These are phyloP conservation scores for Ogataea pilisensis DNA, from an alignment of 805 yeast species.

Conservation along the genomic window DNA sequence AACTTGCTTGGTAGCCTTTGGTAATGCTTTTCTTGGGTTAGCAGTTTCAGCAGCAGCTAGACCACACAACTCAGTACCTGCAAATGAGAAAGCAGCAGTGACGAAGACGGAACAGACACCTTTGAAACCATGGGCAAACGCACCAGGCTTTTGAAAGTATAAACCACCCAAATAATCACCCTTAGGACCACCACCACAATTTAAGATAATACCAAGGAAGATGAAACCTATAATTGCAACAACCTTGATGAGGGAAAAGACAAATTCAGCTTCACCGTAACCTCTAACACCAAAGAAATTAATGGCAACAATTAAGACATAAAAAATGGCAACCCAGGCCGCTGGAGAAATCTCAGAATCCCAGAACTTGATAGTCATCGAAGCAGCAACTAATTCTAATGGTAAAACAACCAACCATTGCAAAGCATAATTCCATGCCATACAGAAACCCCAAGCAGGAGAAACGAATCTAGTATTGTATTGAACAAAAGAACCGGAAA, in stretches of 20 bases:
- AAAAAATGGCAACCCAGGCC: slow-evolving; percentile 55
- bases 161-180: slow-evolving; percentile 55
- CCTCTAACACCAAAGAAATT: slow-evolving; percentile 62
- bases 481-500: slow-evolving; percentile 58
- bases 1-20: slow-evolving; percentile 61
- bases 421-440: slow-evolving; percentile 55
- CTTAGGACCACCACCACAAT: slow-evolving; percentile 60
- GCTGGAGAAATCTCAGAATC: slow-evolving; percentile 42
- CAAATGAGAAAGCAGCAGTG: slow-evolving; percentile 59
- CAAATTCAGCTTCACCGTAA: slow-evolving; percentile 66
- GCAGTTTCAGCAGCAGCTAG: slow-evolving; percentile 64
- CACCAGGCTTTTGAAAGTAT: slow-evolving; percentile 60
- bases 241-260: slow-evolving; percentile 53
- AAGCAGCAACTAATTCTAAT: slow-evolving; percentile 51
- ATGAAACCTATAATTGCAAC: slow-evolving; percentile 55
- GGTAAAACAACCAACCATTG: slow-evolving; percentile 55
- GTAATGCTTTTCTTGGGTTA: slow-evolving; percentile 57
- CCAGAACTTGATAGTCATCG: slow-evolving; percentile 50
- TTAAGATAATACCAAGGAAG: slow-evolving; percentile 49
- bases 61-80: slow-evolving; percentile 64
- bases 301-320: slow-evolving; percentile 43
- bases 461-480: slow-evolving; percentile 58
- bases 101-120: slow-evolving; percentile 63
- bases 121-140: slow-evolving; percentile 50
- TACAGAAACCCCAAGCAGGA: slow-evolving; percentile 57